Evolutionary conservation across 495 filamentous ascomycete genomes (phyloP).

Genomic region (Trypethelium eluteriae): DNA sequence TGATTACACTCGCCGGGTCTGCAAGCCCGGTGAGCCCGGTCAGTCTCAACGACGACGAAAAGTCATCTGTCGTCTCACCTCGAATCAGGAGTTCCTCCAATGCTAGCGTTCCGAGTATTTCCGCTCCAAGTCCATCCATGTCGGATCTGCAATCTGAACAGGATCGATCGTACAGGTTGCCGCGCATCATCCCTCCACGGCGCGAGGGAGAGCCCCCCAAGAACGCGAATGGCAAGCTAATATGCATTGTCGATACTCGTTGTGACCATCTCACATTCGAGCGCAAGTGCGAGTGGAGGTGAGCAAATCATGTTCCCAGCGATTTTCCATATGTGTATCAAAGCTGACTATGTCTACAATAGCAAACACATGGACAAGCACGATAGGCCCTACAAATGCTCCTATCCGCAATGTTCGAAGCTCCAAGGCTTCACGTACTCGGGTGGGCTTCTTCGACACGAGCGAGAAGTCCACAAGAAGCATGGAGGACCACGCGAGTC

Average conservation of each 20-base stretch:
- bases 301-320: conserved; percentile 37
- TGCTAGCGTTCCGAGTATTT: conserved; percentile 12
- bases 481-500: conserved; percentile 73
- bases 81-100: conserved; percentile 7
- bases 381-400: conserved; percentile 80
- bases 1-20: not conserved
- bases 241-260: conserved; percentile 53
- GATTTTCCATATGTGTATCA: not conserved
- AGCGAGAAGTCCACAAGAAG: conserved; percentile 84
- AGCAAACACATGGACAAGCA: conserved; percentile 98
- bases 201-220: conserved; percentile 48
- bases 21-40: conserved; percentile 14
- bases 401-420: conserved; percentile 69
- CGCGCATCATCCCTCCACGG: conserved; percentile 15
- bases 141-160: conserved; percentile 18
- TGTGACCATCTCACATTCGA: conserved; percentile 58
- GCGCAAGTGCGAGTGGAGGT: conserved; percentile 90
- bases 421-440: conserved; percentile 90
- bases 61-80: conserved; percentile 2
- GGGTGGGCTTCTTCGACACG: conserved; percentile 77
- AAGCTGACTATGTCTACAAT: not conserved
- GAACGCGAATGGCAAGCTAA: conserved; percentile 61
- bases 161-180: conserved; percentile 4
- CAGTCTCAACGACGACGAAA: conserved; percentile 11
- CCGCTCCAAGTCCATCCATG: conserved; percentile 14